Percentiles rank a stretch among this genome's conserved stretches.
Conservation (phyloP, 176 grass and related monocot species). For the Carex parvula region DNA sequence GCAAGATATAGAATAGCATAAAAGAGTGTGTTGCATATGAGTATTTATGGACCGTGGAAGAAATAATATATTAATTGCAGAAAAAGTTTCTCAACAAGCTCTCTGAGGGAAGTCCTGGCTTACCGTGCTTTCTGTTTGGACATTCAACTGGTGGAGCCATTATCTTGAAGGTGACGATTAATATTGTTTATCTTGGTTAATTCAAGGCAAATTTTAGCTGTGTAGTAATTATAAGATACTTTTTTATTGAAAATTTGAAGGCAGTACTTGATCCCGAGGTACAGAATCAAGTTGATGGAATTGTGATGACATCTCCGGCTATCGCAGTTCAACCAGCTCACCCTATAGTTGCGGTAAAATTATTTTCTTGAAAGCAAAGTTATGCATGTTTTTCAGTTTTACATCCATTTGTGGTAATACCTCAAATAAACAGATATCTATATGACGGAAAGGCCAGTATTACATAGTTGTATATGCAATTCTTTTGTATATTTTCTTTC, state of each 20-base stretch:
- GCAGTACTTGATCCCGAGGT: conserved; percentile 69
- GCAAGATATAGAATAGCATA: neutral
- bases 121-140: conserved; percentile 82
- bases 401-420: neutral
- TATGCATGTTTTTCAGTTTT: neutral
- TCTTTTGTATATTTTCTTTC: neutral
- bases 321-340: conserved; percentile 72
- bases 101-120: conserved; percentile 49
- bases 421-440: neutral
- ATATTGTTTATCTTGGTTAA: neutral
- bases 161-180: conserved; percentile 58
- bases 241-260: conserved; percentile 30
- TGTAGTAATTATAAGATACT: neutral
- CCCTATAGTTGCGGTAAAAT: conserved; percentile 48
- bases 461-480: neutral
- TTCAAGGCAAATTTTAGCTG: neutral
- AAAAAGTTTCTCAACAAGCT: conserved; percentile 83
- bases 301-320: conserved; percentile 78
- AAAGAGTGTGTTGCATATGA: neutral
- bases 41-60: neutral
- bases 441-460: neutral
- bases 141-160: conserved; percentile 92
- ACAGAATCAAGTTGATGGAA: conserved; percentile 36
- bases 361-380: neutral
- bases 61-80: conserved; percentile 32